Evolutionary conservation across 192 early-diverging fungal species (phyloP).

Genomic region (Cetraspora pellucida): DNA sequence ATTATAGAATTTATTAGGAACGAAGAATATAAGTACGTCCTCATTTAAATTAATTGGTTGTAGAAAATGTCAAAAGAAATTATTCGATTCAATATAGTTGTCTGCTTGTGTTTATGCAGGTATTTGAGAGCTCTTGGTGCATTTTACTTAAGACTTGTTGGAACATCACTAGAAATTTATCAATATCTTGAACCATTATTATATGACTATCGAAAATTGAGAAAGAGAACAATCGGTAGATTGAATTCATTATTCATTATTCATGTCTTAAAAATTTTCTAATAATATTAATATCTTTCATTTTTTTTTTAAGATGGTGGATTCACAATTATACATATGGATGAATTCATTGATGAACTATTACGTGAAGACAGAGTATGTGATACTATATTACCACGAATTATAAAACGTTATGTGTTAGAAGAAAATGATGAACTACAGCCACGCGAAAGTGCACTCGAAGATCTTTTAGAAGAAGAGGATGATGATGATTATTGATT

Average conservation of each 20-base stretch:
- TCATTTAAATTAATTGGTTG: background rate
- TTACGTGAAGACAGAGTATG: conserved; percentile 79
- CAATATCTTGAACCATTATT: conserved; percentile 82
- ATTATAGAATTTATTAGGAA: conserved; percentile 79
- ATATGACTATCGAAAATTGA: conserved; percentile 84
- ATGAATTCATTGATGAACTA: conserved; percentile 89
- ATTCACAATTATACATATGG: conserved; percentile 68
- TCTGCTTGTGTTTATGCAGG: conserved; percentile 35
- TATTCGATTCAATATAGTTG: background rate
- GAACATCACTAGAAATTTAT: conserved; percentile 81
- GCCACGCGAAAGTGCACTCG: conserved; percentile 69
- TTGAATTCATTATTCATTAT: background rate
- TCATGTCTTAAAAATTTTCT: too few relatives aligned
- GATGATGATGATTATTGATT: conserved; percentile 32
- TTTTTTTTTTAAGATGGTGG: conserved; percentile 37
- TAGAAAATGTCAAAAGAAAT: background rate
- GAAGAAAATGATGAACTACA: conserved; percentile 86
- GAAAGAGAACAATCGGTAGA: conserved; percentile 56
- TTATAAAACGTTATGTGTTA: conserved; percentile 77
- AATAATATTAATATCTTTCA: background rate
- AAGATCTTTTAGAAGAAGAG: conserved; percentile 38
- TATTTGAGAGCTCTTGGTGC: conserved; percentile 88
- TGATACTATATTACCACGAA: conserved; percentile 85
- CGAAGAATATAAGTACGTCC: conserved; percentile 74
- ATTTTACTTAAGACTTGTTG: conserved; percentile 87